Conservation (phyloP, 1,139 yeast species). For the Pichia sp. region DNA sequence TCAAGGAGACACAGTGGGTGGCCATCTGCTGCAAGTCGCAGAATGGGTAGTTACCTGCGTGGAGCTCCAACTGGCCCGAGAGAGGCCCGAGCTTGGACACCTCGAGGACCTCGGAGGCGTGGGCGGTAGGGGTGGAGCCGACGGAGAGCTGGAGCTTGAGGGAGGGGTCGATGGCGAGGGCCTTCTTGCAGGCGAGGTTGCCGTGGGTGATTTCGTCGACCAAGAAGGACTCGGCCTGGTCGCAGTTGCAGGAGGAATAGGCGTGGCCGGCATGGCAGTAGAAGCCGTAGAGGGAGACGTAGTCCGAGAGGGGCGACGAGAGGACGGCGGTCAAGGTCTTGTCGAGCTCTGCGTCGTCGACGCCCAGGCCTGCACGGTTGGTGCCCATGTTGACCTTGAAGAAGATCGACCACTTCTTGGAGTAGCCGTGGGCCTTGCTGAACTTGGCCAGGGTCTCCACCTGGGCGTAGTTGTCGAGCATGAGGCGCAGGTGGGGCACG, state of each 20-base stretch:
- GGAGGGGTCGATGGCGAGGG: conserved; percentile 32
- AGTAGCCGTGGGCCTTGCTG: conserved; percentile 24
- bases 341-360: conserved; percentile 13
- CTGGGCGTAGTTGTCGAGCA: conserved; percentile 62
- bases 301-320: conserved; percentile 19
- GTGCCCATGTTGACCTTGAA: conserved; percentile 60
- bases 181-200: conserved; percentile 47
- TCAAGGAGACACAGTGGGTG: conserved; percentile 50
- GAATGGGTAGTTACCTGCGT: conserved; percentile 74
- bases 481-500: conserved; percentile 44
- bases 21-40: conserved; percentile 74
- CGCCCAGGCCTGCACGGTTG: conserved; percentile 55
- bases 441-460: conserved; percentile 44
- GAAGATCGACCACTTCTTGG: conserved; percentile 48
- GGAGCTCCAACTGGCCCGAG: conserved; percentile 56
- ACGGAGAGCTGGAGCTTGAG: conserved; percentile 46
- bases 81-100: conserved; percentile 25
- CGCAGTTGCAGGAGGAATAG: conserved; percentile 46
- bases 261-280: conserved; percentile 83
- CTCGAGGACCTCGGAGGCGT: conserved; percentile 41
- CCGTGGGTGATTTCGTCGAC: conserved; percentile 55
- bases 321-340: conserved; percentile 33
- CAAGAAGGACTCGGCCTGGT: conserved; percentile 46
- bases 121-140: conserved; percentile 83
- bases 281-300: conserved; percentile 56